Percentiles rank a stretch among this genome's conserved stretches.
Conservation (phyloP, 371 early-diverging fungal genomes). For the Zychaea mexicana region DNA sequence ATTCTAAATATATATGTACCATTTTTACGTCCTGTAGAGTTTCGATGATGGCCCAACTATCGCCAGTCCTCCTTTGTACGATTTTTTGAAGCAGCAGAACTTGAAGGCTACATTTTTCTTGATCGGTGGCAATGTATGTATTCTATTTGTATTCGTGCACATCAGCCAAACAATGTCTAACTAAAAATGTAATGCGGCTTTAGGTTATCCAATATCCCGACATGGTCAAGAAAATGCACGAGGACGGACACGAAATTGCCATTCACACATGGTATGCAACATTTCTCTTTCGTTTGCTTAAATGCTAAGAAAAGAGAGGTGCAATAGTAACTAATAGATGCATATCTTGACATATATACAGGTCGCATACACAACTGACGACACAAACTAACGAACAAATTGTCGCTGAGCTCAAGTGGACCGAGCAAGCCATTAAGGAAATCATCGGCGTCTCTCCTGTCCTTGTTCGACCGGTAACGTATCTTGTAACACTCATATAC, state of each 20-base stretch:
- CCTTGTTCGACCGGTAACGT: slow-evolving; percentile 28
- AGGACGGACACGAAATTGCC: slow-evolving; percentile 55
- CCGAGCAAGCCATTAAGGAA: slow-evolving; percentile 56
- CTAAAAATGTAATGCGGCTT: too few species aligned
- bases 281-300: too few species aligned
- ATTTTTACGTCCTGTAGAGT: background rate
- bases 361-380: slow-evolving; percentile 52
- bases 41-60: slow-evolving; percentile 43
- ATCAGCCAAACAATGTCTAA: too few species aligned
- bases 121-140: slow-evolving; percentile 46
- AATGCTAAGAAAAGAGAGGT: too few species aligned
- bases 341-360: background rate
- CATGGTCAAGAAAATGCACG: slow-evolving; percentile 33
- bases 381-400: slow-evolving; percentile 56
- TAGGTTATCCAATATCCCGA: slow-evolving; percentile 49
- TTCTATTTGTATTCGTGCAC: background rate
- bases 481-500: background rate
- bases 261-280: slow-evolving; percentile 65
- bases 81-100: slow-evolving; percentile 32
- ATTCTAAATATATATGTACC: background rate
- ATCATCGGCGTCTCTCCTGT: slow-evolving; percentile 46
- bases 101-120: slow-evolving; percentile 57
- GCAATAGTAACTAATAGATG: background rate
- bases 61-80: slow-evolving; percentile 36
- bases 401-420: slow-evolving; percentile 66